Conservation (phyloP, 257 asterid species). For the Solanum microdontum region DNA sequence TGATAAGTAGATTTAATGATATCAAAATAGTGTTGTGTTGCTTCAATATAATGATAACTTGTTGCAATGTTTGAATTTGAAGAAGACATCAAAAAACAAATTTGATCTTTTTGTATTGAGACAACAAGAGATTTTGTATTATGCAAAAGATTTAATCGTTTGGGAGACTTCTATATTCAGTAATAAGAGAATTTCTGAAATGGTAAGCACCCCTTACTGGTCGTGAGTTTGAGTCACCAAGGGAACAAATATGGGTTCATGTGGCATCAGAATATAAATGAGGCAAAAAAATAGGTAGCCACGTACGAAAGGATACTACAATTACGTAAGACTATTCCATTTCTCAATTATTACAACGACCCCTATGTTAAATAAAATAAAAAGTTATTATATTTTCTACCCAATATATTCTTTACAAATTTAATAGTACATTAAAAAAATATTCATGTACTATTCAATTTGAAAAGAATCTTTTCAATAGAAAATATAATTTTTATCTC, state of each 20-base stretch:
- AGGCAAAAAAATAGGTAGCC: background rate
- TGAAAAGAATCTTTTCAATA: no score
- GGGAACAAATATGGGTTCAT: no score
- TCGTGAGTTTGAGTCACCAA: background rate
- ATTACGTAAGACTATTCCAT: no score
- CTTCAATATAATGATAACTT: background rate
- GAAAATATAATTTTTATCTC: no score
- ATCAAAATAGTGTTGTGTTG: background rate
- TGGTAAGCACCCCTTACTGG: no score
- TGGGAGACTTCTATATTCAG: background rate
- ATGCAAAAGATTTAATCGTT: background rate
- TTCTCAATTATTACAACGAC: background rate
- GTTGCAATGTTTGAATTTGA: background rate
- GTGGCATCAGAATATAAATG: no score
- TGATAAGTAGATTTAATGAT: no score
- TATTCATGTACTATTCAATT: no score
- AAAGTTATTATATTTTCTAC: background rate
- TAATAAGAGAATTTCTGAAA: no score
- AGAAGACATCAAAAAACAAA: background rate
- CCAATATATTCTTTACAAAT: background rate
- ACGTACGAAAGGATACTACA: background rate
- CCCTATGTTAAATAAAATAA: background rate
- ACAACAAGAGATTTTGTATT: background rate
- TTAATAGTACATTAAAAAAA: no score
- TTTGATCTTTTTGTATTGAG: background rate